A percentile compares a stretch with the other conserved stretches of the same genome.
These are phyloP conservation scores for Candolleomyces aberdarensis DNA, from an alignment of 768 basidiomycete genomes.

Conservation along the genomic window DNA sequence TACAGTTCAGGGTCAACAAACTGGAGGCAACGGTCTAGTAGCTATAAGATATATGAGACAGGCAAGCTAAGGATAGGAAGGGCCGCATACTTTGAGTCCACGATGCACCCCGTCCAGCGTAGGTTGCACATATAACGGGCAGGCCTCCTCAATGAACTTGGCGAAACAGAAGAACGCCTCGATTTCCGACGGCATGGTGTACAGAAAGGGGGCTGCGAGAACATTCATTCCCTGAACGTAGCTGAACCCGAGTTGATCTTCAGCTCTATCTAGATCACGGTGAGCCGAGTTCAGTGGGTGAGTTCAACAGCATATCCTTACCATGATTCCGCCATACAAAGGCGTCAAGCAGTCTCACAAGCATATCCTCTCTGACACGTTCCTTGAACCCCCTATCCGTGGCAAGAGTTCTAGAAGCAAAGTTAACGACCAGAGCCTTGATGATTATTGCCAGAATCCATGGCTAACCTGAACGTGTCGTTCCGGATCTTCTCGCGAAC, in stretches of 20 bases:
- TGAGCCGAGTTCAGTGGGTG: neutral
- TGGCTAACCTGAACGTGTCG: constrained; percentile 83
- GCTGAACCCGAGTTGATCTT: constrained; percentile 78
- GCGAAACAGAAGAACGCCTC: constrained; percentile 98
- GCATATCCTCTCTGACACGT: constrained; percentile 94
- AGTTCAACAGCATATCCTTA: constrained; percentile 22
- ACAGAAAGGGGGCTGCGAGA: constrained; percentile 95
- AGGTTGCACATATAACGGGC: constrained; percentile 96
- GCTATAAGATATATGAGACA: constrained; percentile 39
- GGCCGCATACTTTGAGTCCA: constrained; percentile 74
- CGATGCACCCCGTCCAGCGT: constrained; percentile 94
- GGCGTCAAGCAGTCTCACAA: constrained; percentile 93
- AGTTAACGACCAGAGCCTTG: neutral
- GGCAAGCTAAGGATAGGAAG: neutral
- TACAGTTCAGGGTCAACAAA: constrained; percentile 89
- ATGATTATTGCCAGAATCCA: neutral
- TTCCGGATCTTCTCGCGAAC: constrained; percentile 93
- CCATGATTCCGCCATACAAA: constrained; percentile 97
- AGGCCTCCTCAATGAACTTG: constrained; percentile 91
- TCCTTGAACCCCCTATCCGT: constrained; percentile 98
- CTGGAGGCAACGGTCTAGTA: constrained; percentile 88
- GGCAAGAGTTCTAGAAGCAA: constrained; percentile 64
- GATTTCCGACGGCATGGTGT: constrained; percentile 96
- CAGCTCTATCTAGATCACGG: constrained; percentile 58
- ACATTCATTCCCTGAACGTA: constrained; percentile 99